Evolutionary conservation across 176 grass and related monocot species (phyloP).

Genomic region (Luzula sylvatica): DNA sequence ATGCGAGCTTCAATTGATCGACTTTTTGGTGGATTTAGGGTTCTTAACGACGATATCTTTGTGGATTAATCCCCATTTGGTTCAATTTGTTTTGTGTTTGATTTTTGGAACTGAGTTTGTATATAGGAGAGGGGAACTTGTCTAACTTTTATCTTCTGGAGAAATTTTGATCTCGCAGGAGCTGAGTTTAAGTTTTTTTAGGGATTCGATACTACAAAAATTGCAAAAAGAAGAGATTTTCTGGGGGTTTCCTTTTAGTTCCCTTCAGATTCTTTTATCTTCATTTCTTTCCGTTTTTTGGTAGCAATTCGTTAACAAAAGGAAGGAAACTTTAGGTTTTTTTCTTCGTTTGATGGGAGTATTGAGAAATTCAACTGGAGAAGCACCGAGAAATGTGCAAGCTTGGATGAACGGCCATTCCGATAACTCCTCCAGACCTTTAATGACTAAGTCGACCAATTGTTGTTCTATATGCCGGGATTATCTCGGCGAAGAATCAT

Average conservation of each 20-base stretch:
- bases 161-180: conserved; percentile 26
- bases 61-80: conserved; percentile 1
- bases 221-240: neutral
- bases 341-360: conserved; percentile 21
- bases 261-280: conserved; percentile 20
- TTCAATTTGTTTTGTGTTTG: neutral
- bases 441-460: neutral
- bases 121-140: conserved; percentile 12
- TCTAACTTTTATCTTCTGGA: conserved; percentile 22
- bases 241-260: conserved; percentile 26
- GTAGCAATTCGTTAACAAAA: neutral
- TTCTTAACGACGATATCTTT: conserved; percentile 1
- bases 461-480: neutral
- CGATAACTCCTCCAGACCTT: conserved; percentile 7
- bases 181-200: conserved; percentile 17
- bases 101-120: conserved; percentile 5
- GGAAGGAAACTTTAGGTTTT: neutral
- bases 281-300: neutral
- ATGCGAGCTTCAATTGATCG: conserved; percentile 12
- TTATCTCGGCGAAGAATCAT: too few species aligned
- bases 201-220: neutral
- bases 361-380: neutral
- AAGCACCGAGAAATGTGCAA: conserved; percentile 2
- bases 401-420: conserved; percentile 15
- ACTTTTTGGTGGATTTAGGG: conserved; percentile 12